Evolutionary conservation across 306 rosid species (phyloP), one percentile per base, ranked within the genome.

Genomic region (Fagus crenata): DNA sequence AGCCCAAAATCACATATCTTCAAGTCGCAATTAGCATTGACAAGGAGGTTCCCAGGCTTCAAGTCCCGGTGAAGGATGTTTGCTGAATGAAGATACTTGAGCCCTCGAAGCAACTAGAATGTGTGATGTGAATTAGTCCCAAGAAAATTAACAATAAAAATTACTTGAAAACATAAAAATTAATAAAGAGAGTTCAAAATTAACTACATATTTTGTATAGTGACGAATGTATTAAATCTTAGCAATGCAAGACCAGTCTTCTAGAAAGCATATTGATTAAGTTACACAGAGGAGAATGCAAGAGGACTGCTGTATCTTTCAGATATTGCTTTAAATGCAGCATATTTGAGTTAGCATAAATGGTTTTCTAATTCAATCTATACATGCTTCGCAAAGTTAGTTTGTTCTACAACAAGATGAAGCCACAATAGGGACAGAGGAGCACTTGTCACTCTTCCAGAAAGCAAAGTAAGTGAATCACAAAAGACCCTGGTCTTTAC

Each of bases 1-100:
- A 92, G 84, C 12, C 96, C 96, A 71, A 94, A 94, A 75, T 94
- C 98, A 53, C 97, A 94, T 71, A 94, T 94, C 87, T 94, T 92
- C 73, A 92, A 73, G 68, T 90, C 93, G 32, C 90, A 90, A 40
- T 93, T 92, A 74, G 90, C 89, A 76, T 92, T 90, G 76, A 93
- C 67, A 15, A 92, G 96, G 80, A 93, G 89, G 83, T 93, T 93
- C 49, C 89, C 94, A 12, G 97, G 98, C 87, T 93, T 93, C 83
- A 92, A 74, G 81, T 92, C 96, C 3, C 98, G 93, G 77, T 94
- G 98, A 80, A 94, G 96, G 67, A 94, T 84, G 70, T 90, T 90
- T 33, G 93, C 94, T 2, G 96, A 94, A 71, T 94, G 97, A 49
- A 94, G 94, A 80, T 94, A 89, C 64, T 94, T 87, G 42, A 94